Conservation (phyloP, 805 yeast species). For the Monosporozyma siamensis region DNA sequence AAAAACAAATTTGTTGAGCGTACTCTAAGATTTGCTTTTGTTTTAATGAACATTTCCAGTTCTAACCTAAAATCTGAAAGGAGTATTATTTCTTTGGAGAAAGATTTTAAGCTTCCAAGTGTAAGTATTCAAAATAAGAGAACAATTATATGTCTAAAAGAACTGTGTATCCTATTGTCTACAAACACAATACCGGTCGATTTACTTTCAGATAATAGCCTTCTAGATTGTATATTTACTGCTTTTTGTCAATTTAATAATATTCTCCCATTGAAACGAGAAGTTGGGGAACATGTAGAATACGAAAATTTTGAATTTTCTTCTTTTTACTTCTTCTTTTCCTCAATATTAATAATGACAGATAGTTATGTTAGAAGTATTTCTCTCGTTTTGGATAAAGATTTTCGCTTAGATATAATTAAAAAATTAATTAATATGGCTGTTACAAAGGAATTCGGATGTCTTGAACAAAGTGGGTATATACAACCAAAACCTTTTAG, state of each 20-base stretch:
- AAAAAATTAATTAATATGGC: slow-evolving; percentile 12
- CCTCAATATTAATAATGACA: slow-evolving; percentile 24
- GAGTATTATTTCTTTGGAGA: slow-evolving; percentile 19
- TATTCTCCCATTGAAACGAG: slow-evolving; percentile 63
- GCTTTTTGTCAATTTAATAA: slow-evolving; percentile 23
- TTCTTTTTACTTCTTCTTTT: slow-evolving; percentile 25
- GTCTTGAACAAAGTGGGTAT: neutral
- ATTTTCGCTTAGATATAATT: slow-evolving; percentile 12
- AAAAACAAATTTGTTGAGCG: slow-evolving; percentile 24
- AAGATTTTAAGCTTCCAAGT: slow-evolving; percentile 21
- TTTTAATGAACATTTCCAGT: slow-evolving; percentile 23
- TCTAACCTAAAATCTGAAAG: slow-evolving; percentile 17
- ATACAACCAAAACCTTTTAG: neutral
- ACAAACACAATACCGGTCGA: slow-evolving; percentile 50
- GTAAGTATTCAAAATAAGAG: slow-evolving; percentile 25
- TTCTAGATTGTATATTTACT: slow-evolving; percentile 15
- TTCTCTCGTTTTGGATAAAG: slow-evolving; percentile 17
- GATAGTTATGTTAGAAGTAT: slow-evolving; percentile 27
- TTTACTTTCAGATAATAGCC: slow-evolving; percentile 17
- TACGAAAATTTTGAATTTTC: slow-evolving; percentile 79
- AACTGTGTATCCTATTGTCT: slow-evolving; percentile 66
- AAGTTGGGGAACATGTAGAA: slow-evolving; percentile 73
- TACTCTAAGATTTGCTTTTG: slow-evolving; percentile 21
- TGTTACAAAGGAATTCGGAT: slow-evolving; percentile 14
- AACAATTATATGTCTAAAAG: slow-evolving; percentile 25